Evolutionary conservation across 345 rosid species (phyloP), one percentile per base, ranked within the genome.

Genomic region (Moricandia arvensis): DNA sequence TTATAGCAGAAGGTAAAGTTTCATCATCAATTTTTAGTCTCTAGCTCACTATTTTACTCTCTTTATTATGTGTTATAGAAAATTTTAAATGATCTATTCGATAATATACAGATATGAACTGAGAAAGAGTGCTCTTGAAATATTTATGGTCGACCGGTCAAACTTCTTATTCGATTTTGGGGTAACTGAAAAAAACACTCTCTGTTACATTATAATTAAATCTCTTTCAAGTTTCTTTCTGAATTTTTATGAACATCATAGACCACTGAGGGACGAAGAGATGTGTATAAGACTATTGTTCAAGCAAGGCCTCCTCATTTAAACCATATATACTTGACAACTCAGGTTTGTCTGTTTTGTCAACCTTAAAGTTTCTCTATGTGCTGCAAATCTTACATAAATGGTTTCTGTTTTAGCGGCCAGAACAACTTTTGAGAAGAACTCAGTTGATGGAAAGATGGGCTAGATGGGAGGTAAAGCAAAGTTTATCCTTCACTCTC

Each of bases 131-230:
- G 99, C 94, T 70, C 79, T 95, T 78, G 99, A 95, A 83, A 78
- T 95, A 73, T 95, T 92, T 79, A 86, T 95, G 99, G 86, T 90
- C 75, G 98, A 95, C 69, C 91, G 93, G 31, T 89, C 97, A 63
- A 95, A 90, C 84, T 92, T 85, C 88, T 95, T 90, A 85, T 90
- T 95, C 86, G 97, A 95, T 82, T 95, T 95, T 62, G 87, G 86
- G 97, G 99, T 95, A 89, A 77, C 18, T 73, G 61, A 63, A 72
- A 54, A 31, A 26, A 45, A 47, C 17, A 10, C 10, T 66, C 18
- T 59, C 15, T 59, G 45, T 35, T 21, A 34, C 3, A 57, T 30
- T 15, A 62, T 12, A 13, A 27, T 45, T 10, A 4, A 34, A 6
- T 26, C 24, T 47, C 3, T 21, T 6, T 59, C 16, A 13, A 45